Conservation (phyloP, 2,329 filamentous ascomycete genomes). For the Penicillium fuscoglaucum region DNA sequence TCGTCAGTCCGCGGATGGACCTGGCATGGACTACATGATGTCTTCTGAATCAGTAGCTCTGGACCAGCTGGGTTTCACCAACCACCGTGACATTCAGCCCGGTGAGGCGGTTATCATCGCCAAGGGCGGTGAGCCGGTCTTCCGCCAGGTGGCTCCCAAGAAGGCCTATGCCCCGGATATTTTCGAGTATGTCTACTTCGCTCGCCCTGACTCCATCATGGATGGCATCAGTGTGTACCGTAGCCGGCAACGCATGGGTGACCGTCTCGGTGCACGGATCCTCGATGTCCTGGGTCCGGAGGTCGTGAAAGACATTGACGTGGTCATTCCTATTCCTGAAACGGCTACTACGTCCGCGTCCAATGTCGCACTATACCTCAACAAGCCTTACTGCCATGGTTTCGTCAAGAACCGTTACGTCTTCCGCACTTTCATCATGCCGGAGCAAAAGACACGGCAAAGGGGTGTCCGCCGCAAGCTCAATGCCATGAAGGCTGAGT, state of each 20-base stretch:
- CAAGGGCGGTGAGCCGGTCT: conserved; percentile 72
- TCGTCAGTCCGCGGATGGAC: conserved; percentile 64
- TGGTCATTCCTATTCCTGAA: conserved; percentile 78
- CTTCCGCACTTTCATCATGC: conserved; percentile 84
- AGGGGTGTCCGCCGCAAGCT: conserved; percentile 89
- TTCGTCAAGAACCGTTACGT: conserved; percentile 91
- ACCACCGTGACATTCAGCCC: conserved; percentile 75
- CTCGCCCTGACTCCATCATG: conserved; percentile 76
- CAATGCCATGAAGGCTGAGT: conserved; percentile 82
- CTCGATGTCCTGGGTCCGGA: conserved; percentile 66
- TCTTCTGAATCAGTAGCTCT: conserved; percentile 86
- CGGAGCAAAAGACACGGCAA: conserved; percentile 75
- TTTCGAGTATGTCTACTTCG: conserved; percentile 87
- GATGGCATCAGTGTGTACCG: conserved; percentile 86
- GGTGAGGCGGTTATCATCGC: conserved; percentile 83
- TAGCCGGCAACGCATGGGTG: conserved; percentile 83
- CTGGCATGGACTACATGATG: conserved; percentile 81
- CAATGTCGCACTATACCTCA: conserved; percentile 70
- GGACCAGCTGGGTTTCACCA: conserved; percentile 73
- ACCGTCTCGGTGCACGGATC: conserved; percentile 74
- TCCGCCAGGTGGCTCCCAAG: conserved; percentile 69
- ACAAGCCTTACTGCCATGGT: conserved; percentile 75
- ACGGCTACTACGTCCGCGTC: conserved; percentile 81
- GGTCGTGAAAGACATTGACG: conserved; percentile 72
- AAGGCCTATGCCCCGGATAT: conserved; percentile 78